Conservation (phyloP, 805 yeast genomes). For the Candida nanaspora region DNA sequence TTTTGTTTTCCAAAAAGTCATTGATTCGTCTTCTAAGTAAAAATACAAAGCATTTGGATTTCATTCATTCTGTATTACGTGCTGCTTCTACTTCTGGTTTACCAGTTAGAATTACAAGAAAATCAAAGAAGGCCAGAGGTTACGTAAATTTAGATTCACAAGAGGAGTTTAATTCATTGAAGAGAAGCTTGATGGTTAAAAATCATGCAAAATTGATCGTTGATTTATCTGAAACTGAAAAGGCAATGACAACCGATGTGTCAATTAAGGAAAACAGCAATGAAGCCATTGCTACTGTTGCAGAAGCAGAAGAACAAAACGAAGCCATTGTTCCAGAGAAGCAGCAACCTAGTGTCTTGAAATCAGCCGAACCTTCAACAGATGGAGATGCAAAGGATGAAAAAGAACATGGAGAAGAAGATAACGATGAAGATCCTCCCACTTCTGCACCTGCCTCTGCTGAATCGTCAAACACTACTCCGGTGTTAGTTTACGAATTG, state of each 20-base stretch:
- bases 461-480: neutral
- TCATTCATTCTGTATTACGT: too few relatives aligned
- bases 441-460: neutral
- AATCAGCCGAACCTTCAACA: too few relatives aligned
- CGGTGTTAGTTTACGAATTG: neutral
- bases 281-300: neutral
- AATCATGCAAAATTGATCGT: conserved; percentile 31
- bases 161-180: conserved; percentile 35
- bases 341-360: too few relatives aligned
- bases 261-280: neutral
- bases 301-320: neutral
- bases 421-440: neutral
- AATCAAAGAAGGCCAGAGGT: conserved; percentile 37
- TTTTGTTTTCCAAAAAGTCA: too few relatives aligned
- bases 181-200: conserved; percentile 42
- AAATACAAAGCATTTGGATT: too few relatives aligned
- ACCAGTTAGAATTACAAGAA: conserved; percentile 23
- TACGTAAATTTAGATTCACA: conserved; percentile 31
- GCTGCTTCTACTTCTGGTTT: too few relatives aligned
- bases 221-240: neutral
- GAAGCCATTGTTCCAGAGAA: too few relatives aligned
- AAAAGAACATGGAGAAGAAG: neutral
- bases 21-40: too few relatives aligned
- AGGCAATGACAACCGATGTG: neutral
- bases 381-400: neutral